Percentiles rank a stretch among this genome's conserved stretches.
phyloP scores from a whole-genome alignment of 352 stramenopile species.

The Pythium sp. region DNA sequence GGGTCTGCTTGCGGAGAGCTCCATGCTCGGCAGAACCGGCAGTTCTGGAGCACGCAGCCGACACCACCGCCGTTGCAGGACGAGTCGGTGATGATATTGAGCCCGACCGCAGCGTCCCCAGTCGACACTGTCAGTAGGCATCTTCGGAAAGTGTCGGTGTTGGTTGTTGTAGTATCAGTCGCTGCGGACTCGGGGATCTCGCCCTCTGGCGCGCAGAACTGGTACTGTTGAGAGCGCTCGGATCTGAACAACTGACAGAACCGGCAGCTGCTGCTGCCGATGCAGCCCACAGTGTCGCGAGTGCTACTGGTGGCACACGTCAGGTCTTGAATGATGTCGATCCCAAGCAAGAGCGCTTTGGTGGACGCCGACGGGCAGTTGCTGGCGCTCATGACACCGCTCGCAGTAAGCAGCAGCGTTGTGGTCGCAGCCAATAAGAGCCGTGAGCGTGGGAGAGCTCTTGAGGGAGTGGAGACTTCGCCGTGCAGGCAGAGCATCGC shows the following conservation, averaged over 20 bases:
- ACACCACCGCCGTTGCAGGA: conserved; percentile 10
- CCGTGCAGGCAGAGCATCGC: not conserved
- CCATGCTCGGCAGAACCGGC: conserved; percentile 34
- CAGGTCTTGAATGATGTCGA: not conserved
- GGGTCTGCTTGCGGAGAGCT: conserved; percentile 26
- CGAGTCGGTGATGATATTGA: conserved; percentile 19
- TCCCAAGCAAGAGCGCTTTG: not conserved
- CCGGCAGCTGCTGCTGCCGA: not conserved
- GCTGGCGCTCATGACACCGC: not conserved
- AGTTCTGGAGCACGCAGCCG: conserved; percentile 18
- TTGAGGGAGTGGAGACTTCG: not conserved
- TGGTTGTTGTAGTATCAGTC: not conserved
- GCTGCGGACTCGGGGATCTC: not conserved
- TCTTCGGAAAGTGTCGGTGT: not conserved
- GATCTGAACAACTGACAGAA: conserved; percentile 6
- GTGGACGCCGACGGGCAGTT: not conserved
- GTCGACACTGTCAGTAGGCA: conserved; percentile 12
- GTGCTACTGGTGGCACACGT: not conserved
- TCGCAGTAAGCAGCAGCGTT: not conserved
- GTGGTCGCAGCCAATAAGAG: not conserved
- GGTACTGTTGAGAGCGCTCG: not conserved
- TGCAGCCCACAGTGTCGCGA: not conserved
- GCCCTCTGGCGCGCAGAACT: not conserved
- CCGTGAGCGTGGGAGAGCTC: not conserved
- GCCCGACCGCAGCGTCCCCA: conserved; percentile 11